These are phyloP conservation scores for Coniochaeta sp. DNA, from an alignment of 2,329 filamentous ascomycete species.

Conservation along the genomic window DNA sequence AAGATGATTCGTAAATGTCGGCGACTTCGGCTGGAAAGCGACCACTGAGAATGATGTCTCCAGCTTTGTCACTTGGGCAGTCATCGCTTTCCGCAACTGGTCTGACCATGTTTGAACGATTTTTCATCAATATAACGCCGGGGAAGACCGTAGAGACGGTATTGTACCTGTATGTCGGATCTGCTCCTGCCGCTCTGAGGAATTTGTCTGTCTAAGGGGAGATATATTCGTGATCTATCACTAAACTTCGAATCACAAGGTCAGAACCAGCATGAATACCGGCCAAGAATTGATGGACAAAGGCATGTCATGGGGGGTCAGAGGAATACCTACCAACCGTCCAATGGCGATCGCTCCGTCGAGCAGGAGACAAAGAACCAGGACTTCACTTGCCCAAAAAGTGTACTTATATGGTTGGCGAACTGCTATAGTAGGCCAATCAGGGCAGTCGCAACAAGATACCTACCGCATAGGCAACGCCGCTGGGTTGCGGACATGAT, in stretches of 20 bases:
- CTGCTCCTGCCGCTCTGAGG: not conserved
- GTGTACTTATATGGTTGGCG: not conserved
- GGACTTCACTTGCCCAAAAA: too few species aligned
- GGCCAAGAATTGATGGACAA: too few species aligned
- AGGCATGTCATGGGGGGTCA: too few species aligned
- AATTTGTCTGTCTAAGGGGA: not conserved
- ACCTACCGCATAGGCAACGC: not conserved
- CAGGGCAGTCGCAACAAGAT: not conserved
- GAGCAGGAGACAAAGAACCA: too few species aligned
- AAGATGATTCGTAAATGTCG: slow-evolving; percentile 13
- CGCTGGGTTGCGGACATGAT: not conserved
- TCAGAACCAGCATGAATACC: too few species aligned
- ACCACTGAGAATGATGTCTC: slow-evolving; percentile 14
- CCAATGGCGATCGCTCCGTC: too few species aligned
- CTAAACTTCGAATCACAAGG: too few species aligned
- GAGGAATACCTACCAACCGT: too few species aligned
- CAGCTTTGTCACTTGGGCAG: slow-evolving; percentile 10
- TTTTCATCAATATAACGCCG: not conserved
- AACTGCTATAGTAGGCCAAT: not conserved
- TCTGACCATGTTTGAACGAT: not conserved
- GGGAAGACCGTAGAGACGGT: not conserved
- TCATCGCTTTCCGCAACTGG: not conserved
- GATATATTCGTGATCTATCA: too few species aligned
- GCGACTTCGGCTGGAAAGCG: slow-evolving; percentile 6
- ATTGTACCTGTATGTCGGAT: not conserved